Percentiles rank a stretch among this genome's conserved stretches.
Conservation (phyloP, 163 green algal genomes). For the Scenedesmus sp. region DNA sequence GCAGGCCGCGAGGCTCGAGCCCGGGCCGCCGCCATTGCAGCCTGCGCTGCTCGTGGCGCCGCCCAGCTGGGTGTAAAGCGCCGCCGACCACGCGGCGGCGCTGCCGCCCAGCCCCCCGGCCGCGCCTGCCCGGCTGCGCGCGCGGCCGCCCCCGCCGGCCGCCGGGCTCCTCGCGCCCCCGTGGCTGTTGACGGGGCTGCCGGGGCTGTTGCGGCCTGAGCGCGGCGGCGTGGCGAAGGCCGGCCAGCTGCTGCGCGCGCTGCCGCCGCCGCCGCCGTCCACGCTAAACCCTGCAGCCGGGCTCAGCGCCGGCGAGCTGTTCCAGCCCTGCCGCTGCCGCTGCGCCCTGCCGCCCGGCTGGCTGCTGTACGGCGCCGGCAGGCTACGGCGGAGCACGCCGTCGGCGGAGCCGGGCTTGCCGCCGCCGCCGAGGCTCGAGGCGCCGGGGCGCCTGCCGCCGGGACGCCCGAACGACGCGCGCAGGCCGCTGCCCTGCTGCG, state of each 20-base stretch:
- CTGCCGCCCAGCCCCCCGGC: neutral
- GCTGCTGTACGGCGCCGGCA: neutral
- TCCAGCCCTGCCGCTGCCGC: too few relatives aligned
- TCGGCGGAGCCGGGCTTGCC: neutral
- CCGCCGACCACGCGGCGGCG: neutral
- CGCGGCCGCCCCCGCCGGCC: too few relatives aligned
- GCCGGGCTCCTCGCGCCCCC: neutral
- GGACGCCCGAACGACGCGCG: neutral
- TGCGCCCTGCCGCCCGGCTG: neutral
- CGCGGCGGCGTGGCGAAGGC: constrained; percentile 10
- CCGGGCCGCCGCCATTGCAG: neutral
- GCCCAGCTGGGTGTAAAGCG: constrained; percentile 16
- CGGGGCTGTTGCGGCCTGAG: neutral
- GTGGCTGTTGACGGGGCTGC: neutral
- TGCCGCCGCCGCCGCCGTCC: neutral
- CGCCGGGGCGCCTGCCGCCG: neutral
- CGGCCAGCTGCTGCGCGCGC: constrained; percentile 22
- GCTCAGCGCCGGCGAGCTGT: neutral
- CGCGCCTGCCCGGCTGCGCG: neutral
- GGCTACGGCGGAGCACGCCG: neutral
- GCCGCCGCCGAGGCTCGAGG: neutral
- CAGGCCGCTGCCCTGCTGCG: neutral
- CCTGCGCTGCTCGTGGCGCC: constrained; percentile 7
- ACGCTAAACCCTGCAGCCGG: neutral
- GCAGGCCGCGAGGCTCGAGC: neutral